phyloP scores from a whole-genome alignment of 2,329 filamentous ascomycete species.

The Aspergillus nomiae region DNA sequence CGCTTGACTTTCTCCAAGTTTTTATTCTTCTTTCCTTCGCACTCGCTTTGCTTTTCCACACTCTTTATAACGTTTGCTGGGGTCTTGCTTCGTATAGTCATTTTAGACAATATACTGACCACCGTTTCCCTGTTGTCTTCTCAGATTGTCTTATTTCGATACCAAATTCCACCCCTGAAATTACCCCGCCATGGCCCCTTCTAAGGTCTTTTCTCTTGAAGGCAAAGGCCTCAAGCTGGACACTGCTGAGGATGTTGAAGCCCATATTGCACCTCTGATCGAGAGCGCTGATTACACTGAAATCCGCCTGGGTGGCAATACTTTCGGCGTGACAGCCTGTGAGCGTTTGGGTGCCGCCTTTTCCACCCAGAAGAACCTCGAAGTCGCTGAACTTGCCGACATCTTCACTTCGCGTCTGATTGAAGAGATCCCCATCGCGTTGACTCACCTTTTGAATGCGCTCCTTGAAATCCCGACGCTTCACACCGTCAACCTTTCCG shows the following conservation, averaged over 20 bases:
- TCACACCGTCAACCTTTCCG: constrained; percentile 90
- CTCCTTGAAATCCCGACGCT: constrained; percentile 84
- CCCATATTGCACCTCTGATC: constrained; percentile 75
- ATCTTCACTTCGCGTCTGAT: constrained; percentile 96
- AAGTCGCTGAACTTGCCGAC: constrained; percentile 86
- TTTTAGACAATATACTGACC: not conserved
- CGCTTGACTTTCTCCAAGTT: not conserved
- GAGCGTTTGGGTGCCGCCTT: constrained; percentile 82
- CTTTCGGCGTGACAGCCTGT: constrained; percentile 84
- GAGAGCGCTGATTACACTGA: constrained; percentile 73
- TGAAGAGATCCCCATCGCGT: constrained; percentile 87
- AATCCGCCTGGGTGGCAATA: constrained; percentile 86
- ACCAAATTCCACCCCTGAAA: constrained; percentile 23
- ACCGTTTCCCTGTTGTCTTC: not conserved
- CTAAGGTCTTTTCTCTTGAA: constrained; percentile 78
- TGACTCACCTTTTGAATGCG: constrained; percentile 80
- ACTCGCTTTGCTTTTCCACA: not conserved
- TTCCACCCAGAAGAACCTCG: constrained; percentile 77
- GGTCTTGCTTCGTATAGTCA: not conserved
- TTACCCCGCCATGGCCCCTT: constrained; percentile 53
- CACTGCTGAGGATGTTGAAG: constrained; percentile 80
- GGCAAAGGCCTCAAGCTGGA: constrained; percentile 91
- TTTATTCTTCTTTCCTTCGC: not conserved
- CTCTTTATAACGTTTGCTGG: not conserved
- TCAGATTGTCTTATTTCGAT: not conserved